These are phyloP conservation scores for Talaromyces stipitatus DNA, from an alignment of 495 filamentous ascomycete genomes.

Conservation along the genomic window DNA sequence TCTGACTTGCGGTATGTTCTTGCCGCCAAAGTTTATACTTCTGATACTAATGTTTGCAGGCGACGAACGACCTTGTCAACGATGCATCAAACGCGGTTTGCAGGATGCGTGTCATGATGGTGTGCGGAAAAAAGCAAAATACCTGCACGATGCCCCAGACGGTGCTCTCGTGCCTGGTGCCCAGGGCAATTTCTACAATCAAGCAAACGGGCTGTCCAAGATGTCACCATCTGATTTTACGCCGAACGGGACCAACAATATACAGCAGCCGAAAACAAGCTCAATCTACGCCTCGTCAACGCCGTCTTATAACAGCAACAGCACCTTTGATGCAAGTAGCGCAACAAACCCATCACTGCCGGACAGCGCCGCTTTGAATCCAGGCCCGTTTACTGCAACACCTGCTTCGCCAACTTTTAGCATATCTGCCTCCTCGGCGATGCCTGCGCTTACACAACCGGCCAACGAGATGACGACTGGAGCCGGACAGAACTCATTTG, in stretches of 20 bases:
- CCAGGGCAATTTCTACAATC: conserved; percentile 39
- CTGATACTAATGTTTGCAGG: conserved; percentile 36
- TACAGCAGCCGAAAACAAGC: conserved; percentile 15
- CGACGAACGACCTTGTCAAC: conserved; percentile 83
- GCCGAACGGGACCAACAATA: conserved; percentile 24
- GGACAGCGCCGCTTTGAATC: conserved; percentile 25
- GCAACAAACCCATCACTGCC: conserved; percentile 38
- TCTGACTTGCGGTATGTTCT: conserved; percentile 85
- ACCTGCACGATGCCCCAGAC: conserved; percentile 89
- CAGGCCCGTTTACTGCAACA: conserved; percentile 46
- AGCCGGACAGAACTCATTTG: conserved; percentile 40
- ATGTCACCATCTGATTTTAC: conserved; percentile 24
- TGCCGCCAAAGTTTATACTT: background rate
- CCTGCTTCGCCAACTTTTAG: conserved; percentile 61
- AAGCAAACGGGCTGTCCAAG: conserved; percentile 9
- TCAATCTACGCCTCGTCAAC: conserved; percentile 30
- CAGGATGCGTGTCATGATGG: conserved; percentile 90
- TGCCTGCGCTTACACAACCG: conserved; percentile 26
- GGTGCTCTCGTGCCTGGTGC: conserved; percentile 61
- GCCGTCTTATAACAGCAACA: conserved; percentile 16
- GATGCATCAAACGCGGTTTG: conserved; percentile 88
- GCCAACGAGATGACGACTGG: conserved; percentile 25
- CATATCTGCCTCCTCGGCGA: conserved; percentile 30
- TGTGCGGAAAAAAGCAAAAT: conserved; percentile 97
- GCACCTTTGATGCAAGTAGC: conserved; percentile 29